A percentile compares a stretch with the other conserved stretches of the same genome.
phyloP scores from a whole-genome alignment of 768 basidiomycete genomes.

The Pulveroboletus sp. region DNA sequence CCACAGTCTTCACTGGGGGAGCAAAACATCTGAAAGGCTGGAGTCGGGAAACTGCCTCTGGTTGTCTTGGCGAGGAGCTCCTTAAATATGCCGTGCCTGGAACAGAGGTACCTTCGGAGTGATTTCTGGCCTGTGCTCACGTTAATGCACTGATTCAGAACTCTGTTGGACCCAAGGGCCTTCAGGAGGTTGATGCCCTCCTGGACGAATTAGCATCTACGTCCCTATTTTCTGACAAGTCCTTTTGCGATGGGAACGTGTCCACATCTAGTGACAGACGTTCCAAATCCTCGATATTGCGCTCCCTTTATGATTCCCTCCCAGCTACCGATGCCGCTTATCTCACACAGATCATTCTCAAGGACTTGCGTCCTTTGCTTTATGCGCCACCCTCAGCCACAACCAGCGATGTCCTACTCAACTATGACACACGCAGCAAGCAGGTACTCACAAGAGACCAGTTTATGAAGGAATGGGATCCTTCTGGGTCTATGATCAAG shows the following conservation, averaged over 20 bases:
- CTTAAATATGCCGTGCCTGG: conserved; percentile 37
- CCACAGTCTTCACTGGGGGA: conserved; percentile 23
- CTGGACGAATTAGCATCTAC: conserved; percentile 73
- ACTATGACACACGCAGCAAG: conserved; percentile 58
- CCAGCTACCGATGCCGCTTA: conserved; percentile 63
- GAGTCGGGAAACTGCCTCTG: conserved; percentile 43
- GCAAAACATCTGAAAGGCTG: conserved; percentile 34
- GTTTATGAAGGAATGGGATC: conserved; percentile 76
- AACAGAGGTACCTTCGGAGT: conserved; percentile 29
- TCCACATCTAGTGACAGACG: conserved; percentile 31
- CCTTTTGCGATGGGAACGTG: conserved; percentile 37
- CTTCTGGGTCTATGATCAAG: conserved; percentile 47
- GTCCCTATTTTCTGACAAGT: conserved; percentile 56
- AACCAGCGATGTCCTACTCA: conserved; percentile 47
- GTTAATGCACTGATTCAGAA: conserved; percentile 17
- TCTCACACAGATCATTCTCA: conserved; percentile 84
- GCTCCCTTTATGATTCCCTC: conserved; percentile 56
- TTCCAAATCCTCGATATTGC: conserved; percentile 39
- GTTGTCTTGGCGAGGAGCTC: conserved; percentile 74
- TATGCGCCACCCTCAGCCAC: conserved; percentile 56
- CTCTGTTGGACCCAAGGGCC: conserved; percentile 32
- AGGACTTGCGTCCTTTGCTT: conserved; percentile 78
- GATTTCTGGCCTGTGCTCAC: not conserved
- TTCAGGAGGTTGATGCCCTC: conserved; percentile 56
- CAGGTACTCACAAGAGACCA: conserved; percentile 53